Conservation (phyloP, 208 protist species). For the Novymonas esmeraldas region DNA sequence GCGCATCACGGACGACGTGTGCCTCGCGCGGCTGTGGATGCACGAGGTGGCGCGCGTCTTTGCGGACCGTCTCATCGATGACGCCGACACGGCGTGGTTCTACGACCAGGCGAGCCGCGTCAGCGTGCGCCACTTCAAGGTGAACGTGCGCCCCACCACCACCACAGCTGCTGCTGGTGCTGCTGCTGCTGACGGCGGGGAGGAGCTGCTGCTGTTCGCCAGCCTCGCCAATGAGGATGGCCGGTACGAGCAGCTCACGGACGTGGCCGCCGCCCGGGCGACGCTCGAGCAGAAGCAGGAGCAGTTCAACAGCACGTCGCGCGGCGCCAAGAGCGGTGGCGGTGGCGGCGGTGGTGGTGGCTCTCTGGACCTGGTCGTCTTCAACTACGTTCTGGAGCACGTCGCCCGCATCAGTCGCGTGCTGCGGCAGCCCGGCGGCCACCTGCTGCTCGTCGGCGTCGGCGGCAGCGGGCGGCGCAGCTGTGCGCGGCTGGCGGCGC, state of each 20-base stretch:
- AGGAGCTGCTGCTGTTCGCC: slow-evolving; percentile 73
- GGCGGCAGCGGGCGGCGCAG: slow-evolving; percentile 96
- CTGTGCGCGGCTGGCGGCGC: slow-evolving; percentile 93
- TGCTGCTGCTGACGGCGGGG: too few relatives aligned
- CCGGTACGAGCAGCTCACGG: slow-evolving; percentile 88
- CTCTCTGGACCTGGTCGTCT: slow-evolving; percentile 96
- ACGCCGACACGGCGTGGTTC: slow-evolving; percentile 93
- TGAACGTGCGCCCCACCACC: slow-evolving; percentile 39
- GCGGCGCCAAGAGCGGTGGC: slow-evolving; percentile 63
- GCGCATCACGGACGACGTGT: slow-evolving; percentile 68
- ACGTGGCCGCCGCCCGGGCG: slow-evolving; percentile 70
- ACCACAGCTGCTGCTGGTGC: too few relatives aligned
- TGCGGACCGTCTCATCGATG: slow-evolving; percentile 94
- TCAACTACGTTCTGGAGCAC: slow-evolving; percentile 97
- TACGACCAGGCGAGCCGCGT: slow-evolving; percentile 67
- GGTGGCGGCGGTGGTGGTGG: too few relatives aligned
- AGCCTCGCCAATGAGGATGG: slow-evolving; percentile 86
- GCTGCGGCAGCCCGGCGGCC: slow-evolving; percentile 94
- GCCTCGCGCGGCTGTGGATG: slow-evolving; percentile 89
- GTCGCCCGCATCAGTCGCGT: slow-evolving; percentile 95
- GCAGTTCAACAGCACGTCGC: slow-evolving; percentile 84
- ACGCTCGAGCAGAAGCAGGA: slow-evolving; percentile 89
- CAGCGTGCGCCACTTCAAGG: slow-evolving; percentile 85
- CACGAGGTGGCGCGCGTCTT: slow-evolving; percentile 97
- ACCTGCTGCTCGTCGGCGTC: slow-evolving; percentile 96